These are phyloP conservation scores for Tilletiaria anomala DNA, from an alignment of 1,284 basidiomycete genomes.

Conservation along the genomic window DNA sequence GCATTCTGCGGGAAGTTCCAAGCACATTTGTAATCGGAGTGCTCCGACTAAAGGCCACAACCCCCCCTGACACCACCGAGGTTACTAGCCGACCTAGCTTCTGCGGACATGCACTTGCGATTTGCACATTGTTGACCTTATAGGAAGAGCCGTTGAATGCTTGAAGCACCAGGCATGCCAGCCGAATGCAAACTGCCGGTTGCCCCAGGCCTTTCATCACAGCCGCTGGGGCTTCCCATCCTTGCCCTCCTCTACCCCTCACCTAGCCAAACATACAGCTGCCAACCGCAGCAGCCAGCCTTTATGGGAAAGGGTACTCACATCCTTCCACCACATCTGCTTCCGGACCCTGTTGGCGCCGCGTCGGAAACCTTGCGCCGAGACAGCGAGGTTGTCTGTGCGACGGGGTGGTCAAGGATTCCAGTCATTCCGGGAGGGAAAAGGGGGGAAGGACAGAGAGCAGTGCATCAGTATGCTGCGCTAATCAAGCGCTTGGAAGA, in stretches of 20 bases:
- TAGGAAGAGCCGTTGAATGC: background rate
- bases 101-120: too few relatives aligned
- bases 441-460: too few relatives aligned
- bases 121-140: too few relatives aligned
- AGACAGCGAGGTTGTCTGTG: conserved; percentile 95
- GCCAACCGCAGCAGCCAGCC: background rate
- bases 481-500: too few relatives aligned
- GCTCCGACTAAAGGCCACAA: too few relatives aligned
- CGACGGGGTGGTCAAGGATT: too few relatives aligned
- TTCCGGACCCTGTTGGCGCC: conserved; percentile 96
- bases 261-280: background rate
- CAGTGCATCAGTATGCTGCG: too few relatives aligned
- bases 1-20: too few relatives aligned
- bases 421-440: too few relatives aligned
- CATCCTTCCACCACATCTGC: conserved; percentile 52
- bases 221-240: background rate
- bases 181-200: background rate
- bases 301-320: conserved; percentile 14
- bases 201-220: conserved; percentile 5
- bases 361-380: conserved; percentile 94
- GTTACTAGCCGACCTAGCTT: too few relatives aligned
- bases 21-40: too few relatives aligned
- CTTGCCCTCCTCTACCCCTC: background rate
- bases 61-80: too few relatives aligned
- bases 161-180: background rate